Evolutionary conservation across 2,329 filamentous ascomycete genomes (phyloP), one percentile per base, ranked within the genome.

Genomic region (Lanzia echinophila): DNA sequence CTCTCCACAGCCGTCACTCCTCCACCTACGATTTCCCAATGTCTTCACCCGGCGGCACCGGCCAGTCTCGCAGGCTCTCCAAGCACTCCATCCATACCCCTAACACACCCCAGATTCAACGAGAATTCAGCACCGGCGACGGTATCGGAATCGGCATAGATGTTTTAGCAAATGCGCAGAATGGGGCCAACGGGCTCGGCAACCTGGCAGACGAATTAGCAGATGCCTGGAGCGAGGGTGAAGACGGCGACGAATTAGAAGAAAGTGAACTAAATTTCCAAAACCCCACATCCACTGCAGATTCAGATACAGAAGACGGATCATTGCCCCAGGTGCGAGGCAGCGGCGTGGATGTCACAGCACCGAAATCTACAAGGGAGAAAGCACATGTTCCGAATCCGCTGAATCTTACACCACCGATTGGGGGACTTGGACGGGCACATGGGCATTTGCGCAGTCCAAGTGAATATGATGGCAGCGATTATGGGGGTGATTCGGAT

Each of bases 151-250:
- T 63, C 19, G 58, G 59, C 8, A 56, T 58, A 43, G 64, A 67
- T 53, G 58, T 63, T 3, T 66, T 65, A 39, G 59, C 55, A 38
- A 75, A 69, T 36, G 71, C 69, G 22, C 50, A 53, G 42, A 53
- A 53, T 6, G 67, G 68, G 2, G 72, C 72, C 47, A 81, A 81
- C 57, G 84, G 85, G 8, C 73, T 90, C 58, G 88, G 88, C 32
- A 91, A 90, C 62, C 70, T 94, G 47, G 88, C 88, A 1, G 88
- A 92, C 69, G 88, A 94, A 69, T 73, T 94, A 46, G 88, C 86
- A 1, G 87, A 87, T 64, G 83, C 84, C 3, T 82, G 87, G 68
- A 82, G 80, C 42, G 83, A 82, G 33, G 85, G 82, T 8, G 81
- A 79, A 54, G 83, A 81, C 39, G 82, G 83, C 38, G 76, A 74